These are phyloP conservation scores for Phellopilus nigrolimitatus DNA, from an alignment of 1,284 basidiomycete genomes.

Conservation along the genomic window DNA sequence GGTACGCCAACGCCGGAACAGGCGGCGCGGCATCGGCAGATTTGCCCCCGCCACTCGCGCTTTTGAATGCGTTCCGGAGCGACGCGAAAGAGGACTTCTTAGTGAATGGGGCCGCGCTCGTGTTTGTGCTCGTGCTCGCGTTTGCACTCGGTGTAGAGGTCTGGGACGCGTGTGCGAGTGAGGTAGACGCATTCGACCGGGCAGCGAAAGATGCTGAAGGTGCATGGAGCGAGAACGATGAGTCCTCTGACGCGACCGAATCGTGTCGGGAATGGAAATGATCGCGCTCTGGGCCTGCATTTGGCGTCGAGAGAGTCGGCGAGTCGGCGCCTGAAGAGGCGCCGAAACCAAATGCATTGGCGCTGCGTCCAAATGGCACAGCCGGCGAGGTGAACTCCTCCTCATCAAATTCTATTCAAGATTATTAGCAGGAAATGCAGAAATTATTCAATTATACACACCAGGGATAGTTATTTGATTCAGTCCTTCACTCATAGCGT, in stretches of 20 bases:
- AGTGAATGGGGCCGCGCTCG: slow-evolving; percentile 54
- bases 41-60: slow-evolving; percentile 52
- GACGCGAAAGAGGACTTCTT: slow-evolving; percentile 86
- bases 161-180: slow-evolving; percentile 64
- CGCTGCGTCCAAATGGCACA: slow-evolving; percentile 58
- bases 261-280: slow-evolving; percentile 75
- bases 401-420: slow-evolving; percentile 61
- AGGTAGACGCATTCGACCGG: slow-evolving; percentile 42
- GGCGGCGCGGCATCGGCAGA: slow-evolving; percentile 52
- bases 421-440: background rate
- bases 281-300: slow-evolving; percentile 45
- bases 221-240: slow-evolving; percentile 50
- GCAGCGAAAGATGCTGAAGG: slow-evolving; percentile 27
- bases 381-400: slow-evolving; percentile 60
- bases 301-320: slow-evolving; percentile 52
- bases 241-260: slow-evolving; percentile 63
- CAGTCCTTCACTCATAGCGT: slow-evolving; percentile 23
- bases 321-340: slow-evolving; percentile 54
- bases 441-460: slow-evolving; percentile 30
- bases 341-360: slow-evolving; percentile 35
- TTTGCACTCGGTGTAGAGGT: slow-evolving; percentile 66
- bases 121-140: slow-evolving; percentile 63
- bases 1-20: slow-evolving; percentile 59
- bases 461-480: slow-evolving; percentile 78
- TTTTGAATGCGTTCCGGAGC: slow-evolving; percentile 88